Evolutionary conservation across 768 basidiomycete genomes (phyloP), one percentile per base, ranked within the genome.

Genomic region (Serendipita vermifera): DNA sequence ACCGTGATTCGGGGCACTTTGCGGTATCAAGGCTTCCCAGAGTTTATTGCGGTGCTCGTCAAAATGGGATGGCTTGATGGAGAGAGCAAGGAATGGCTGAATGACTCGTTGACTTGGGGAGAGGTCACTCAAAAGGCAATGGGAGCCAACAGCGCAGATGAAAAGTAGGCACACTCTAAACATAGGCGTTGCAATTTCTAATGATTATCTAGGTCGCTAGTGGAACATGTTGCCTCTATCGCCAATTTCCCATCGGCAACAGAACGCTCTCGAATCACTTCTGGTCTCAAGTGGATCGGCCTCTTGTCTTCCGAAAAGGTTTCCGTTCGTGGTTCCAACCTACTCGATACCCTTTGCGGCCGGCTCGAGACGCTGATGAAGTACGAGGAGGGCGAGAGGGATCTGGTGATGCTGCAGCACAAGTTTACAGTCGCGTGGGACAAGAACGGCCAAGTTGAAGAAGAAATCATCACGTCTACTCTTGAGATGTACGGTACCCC

Each of bases 391-490:
- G 89, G 88, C 60, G 92, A 98, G 71, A 83, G 89, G 9, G 94
- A 99, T 69, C 79, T 98, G 59, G 88, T 99, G 59, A 89, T 98
- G 83, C 81, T 99, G 55, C 94, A 97, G 72, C 94, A 99, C 79
- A 94, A 93, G 74, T 98, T 99, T 67, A 72, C 89, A 62, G 83
- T 98, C 33, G 83, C 92, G 66, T 87, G 85, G 79, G 75, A 78
- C 9, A 51, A 51, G 27, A 2, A 41, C 9, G 46, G 32, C 22
- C 20, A 29, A 20, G 5, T 51, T 22, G 46, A 51, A 11, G 46
- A 85, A 84, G 80, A 92, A 73, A 90, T 80, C 27, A 71, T 89
- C 63, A 97, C 94, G 1, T 89, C 92, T 43, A 92, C 93, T 5
- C 77, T 97, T 17, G 89, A 96, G 68, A 79, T 78, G 54, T 96